Evolutionary conservation across 345 rosid species (phyloP).

Genomic region (Eutrema japonicum): DNA sequence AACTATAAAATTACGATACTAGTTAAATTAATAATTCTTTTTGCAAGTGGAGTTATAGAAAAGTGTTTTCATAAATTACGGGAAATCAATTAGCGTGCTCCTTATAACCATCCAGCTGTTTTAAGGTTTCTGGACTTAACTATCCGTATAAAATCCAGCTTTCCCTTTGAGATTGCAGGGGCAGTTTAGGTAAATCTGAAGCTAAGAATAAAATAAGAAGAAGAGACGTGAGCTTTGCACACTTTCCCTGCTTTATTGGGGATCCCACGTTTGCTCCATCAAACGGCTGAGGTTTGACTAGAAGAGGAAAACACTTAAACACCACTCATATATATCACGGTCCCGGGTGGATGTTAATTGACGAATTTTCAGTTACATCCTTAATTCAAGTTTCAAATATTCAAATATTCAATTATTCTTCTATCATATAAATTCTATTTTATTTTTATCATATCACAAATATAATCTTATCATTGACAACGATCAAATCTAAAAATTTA

Average conservation of each 20-base stretch:
- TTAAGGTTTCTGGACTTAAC: constrained; percentile 10
- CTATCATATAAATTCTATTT: too few species aligned
- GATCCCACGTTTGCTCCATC: constrained; percentile 37
- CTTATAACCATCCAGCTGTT: constrained; percentile 38
- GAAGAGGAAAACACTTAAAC: constrained; percentile 23
- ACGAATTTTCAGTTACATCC: not conserved
- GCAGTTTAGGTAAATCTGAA: constrained; percentile 3
- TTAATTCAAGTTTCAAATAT: not conserved
- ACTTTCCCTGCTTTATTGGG: constrained; percentile 36
- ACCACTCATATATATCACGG: constrained; percentile 25
- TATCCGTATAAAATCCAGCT: constrained; percentile 24
- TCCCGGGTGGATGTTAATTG: constrained; percentile 32
- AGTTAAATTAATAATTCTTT: not conserved
- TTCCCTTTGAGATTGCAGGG: not conserved
- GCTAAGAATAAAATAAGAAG: constrained; percentile 2
- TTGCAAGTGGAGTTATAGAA: constrained; percentile 29
- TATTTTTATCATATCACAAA: too few species aligned
- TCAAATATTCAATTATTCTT: not conserved
- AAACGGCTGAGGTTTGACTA: constrained; percentile 30
- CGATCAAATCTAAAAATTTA: too few species aligned
- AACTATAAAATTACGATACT: not conserved
- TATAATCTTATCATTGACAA: too few species aligned
- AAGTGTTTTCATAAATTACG: constrained; percentile 17
- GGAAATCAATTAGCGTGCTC: constrained; percentile 35
- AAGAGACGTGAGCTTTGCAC: constrained; percentile 13